These are phyloP conservation scores for Carex scoparia DNA, from an alignment of 176 grass and related monocot species.

Conservation along the genomic window DNA sequence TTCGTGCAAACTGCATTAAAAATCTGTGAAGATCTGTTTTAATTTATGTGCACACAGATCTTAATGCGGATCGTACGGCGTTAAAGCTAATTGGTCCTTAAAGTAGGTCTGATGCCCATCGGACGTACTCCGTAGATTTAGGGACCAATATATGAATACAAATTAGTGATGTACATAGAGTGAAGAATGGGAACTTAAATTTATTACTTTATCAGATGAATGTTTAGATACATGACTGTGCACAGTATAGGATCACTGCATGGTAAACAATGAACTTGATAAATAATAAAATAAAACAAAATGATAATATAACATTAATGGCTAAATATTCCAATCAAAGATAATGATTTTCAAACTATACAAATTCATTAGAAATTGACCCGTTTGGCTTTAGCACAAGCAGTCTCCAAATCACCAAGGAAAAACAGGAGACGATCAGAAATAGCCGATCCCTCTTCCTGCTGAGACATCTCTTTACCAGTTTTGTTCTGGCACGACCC, in stretches of 20 bases:
- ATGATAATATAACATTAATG: background rate
- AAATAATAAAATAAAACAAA: background rate
- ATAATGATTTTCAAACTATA: background rate
- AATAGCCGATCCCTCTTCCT: conserved; percentile 29
- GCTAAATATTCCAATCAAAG: background rate
- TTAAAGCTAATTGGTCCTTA: too few relatives aligned
- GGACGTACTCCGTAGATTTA: too few relatives aligned
- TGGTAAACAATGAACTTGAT: background rate
- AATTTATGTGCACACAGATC: too few relatives aligned
- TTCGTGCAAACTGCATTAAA: too few relatives aligned
- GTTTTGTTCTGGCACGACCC: conserved; percentile 27
- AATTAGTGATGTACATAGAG: background rate
- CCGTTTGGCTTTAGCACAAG: conserved; percentile 60
- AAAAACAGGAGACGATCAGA: conserved; percentile 77
- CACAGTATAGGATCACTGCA: background rate
- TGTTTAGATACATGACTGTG: background rate
- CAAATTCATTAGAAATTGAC: conserved; percentile 23
- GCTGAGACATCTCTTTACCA: background rate
- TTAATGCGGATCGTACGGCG: too few relatives aligned
- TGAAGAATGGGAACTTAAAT: background rate
- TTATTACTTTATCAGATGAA: background rate
- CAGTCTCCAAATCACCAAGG: conserved; percentile 75
- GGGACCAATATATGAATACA: too few relatives aligned
- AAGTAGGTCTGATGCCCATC: too few relatives aligned
- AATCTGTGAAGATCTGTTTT: too few relatives aligned